Evolutionary conservation across 768 basidiomycete species (phyloP), one percentile per base, ranked within the genome.

Genomic region (Hebeloma cylindrosporum): DNA sequence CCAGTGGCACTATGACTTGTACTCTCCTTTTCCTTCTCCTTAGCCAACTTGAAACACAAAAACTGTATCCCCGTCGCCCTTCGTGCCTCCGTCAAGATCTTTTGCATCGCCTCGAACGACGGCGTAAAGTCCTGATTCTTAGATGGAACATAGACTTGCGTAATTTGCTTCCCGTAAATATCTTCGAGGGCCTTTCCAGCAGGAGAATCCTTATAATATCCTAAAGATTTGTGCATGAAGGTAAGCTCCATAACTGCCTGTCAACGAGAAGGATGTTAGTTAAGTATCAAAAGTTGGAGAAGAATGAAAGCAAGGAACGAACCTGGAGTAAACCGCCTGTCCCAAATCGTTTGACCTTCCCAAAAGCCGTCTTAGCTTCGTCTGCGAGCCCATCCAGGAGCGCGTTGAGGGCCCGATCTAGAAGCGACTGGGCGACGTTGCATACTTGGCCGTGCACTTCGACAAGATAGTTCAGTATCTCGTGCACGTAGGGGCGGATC

Each of bases 271-370:
- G 4, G 10, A 26, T 38, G 35, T 40, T 23, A 21, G 29, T 21
- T 20, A 22, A n/a, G 23, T 26, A 14, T 37, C 23, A 10, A 20
- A 21, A n/a, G 25, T 17, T 23, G 2, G 32, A n/a, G 20, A 33
- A 14, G 21, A 34, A 28, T 20, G 16, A 23, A 28, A 17, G n/a
- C n/a, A n/a, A 1, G 21, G 2, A 11, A 71, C 84, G 40, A 59
- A 95, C 93, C 33, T 89, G 82, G 22, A 99, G 76, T 90, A 98
- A 94, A 4, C 95, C 96, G n/a, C 95, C 95, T 80, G 95, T 95
- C 13, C 93, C 93, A 57, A 96, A 96, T 33, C 83, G 77, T 53
- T 83, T 84, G 25, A 98, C 80, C 61, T 92, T 83, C 47, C 77
- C 76, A 75, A 99, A 95, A 64, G 82, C 86, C 6, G 72, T 74